These are phyloP conservation scores for Venturia pyrina DNA, from an alignment of 2,329 filamentous ascomycete genomes.

Conservation along the genomic window DNA sequence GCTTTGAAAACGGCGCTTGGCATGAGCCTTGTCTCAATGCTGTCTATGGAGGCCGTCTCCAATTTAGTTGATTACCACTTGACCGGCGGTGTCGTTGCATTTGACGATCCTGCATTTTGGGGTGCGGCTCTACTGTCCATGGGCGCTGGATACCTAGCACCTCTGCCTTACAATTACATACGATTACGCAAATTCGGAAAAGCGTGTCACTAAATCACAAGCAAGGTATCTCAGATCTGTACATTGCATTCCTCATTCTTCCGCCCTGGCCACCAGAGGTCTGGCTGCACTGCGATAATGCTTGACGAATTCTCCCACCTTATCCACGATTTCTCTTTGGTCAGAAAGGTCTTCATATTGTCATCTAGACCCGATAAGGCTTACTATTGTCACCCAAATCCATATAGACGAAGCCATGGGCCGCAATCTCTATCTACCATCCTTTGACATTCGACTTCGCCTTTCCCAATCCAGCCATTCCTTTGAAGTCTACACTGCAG, in stretches of 20 bases:
- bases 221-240: background rate
- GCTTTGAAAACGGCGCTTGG: conserved; percentile 45
- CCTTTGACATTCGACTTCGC: background rate
- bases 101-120: conserved; percentile 43
- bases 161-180: conserved; percentile 45
- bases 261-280: background rate
- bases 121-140: conserved; percentile 37
- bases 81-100: conserved; percentile 40
- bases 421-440: background rate
- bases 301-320: background rate
- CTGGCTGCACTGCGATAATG: background rate
- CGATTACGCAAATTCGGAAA: conserved; percentile 40
- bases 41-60: conserved; percentile 47
- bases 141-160: conserved; percentile 37
- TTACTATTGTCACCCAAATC: background rate
- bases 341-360: background rate
- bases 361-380: background rate
- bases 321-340: background rate
- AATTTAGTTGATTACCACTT: conserved; percentile 47
- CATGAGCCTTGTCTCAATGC: conserved; percentile 51
- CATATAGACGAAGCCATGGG: background rate
- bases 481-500: background rate
- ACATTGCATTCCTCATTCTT: background rate
- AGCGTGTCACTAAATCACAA: conserved; percentile 37
- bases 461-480: background rate